A percentile compares a stretch with the other conserved stretches of the same genome.
These are phyloP conservation scores for Alternaria sp. DNA, from an alignment of 2,329 filamentous ascomycete species.

Conservation along the genomic window DNA sequence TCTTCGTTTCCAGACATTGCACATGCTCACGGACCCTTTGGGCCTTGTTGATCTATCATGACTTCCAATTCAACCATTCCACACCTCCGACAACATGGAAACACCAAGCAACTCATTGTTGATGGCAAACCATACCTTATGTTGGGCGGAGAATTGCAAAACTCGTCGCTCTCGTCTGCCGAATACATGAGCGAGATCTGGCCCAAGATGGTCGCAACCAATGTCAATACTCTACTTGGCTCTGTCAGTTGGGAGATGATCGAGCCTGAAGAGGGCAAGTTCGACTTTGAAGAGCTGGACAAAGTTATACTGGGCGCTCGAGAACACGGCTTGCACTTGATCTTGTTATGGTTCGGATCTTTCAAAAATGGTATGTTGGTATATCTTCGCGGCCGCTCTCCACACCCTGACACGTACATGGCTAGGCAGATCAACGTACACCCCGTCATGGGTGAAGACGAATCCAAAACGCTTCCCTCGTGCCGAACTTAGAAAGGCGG, in stretches of 20 bases:
- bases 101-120: slow-evolving; percentile 49
- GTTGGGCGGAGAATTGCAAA: slow-evolving; percentile 56
- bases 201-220: slow-evolving; percentile 50
- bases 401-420: neutral
- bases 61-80: slow-evolving; percentile 19
- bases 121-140: slow-evolving; percentile 55
- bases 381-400: neutral
- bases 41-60: neutral
- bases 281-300: slow-evolving; percentile 53
- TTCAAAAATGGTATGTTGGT: slow-evolving; percentile 53
- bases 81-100: slow-evolving; percentile 27
- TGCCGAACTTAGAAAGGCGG: slow-evolving; percentile 27
- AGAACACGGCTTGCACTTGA: slow-evolving; percentile 47
- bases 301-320: slow-evolving; percentile 49
- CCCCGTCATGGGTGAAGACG: slow-evolving; percentile 36
- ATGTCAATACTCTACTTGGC: slow-evolving; percentile 56
- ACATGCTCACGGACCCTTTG: neutral
- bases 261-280: slow-evolving; percentile 53
- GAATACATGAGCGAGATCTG: slow-evolving; percentile 55
- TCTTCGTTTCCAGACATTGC: neutral
- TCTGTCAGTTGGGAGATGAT: slow-evolving; percentile 57
- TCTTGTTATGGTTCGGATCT: slow-evolving; percentile 57
- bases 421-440: slow-evolving; percentile 31
- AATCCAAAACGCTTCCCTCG: slow-evolving; percentile 43
- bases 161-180: slow-evolving; percentile 55